Percentiles rank a stretch among this genome's conserved stretches.
These are phyloP conservation scores for Fraxinus cuspidata DNA, from an alignment of 257 asterid species.

Conservation along the genomic window DNA sequence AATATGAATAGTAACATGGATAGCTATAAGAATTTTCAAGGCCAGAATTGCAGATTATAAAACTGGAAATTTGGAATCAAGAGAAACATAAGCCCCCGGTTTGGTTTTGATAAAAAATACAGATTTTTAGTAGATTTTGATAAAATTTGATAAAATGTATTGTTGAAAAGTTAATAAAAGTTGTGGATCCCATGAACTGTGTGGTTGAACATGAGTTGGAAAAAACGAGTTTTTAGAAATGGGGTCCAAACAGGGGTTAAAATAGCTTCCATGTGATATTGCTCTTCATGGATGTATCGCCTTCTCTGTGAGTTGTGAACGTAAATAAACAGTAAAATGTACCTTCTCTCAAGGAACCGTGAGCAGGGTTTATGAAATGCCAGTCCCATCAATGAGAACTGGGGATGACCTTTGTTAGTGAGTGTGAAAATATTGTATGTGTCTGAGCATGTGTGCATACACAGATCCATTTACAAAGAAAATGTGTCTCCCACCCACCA, in stretches of 20 bases:
- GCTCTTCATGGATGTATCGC: neutral
- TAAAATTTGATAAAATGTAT: too few relatives aligned
- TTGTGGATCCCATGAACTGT: too few relatives aligned
- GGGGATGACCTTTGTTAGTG: neutral
- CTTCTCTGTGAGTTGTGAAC: neutral
- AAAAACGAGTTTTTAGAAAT: too few relatives aligned
- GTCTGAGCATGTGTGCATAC: neutral
- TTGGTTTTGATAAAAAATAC: neutral
- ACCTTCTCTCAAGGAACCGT: neutral
- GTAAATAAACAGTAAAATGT: neutral
- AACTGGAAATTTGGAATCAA: neutral
- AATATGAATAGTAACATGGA: neutral
- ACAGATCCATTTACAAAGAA: neutral
- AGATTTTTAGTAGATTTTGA: too few relatives aligned
- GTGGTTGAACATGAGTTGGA: too few relatives aligned
- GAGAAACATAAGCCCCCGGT: neutral
- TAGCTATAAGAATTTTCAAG: slow-evolving; percentile 4
- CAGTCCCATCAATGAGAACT: neutral
- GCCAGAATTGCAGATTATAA: neutral
- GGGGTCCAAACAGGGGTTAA: too few relatives aligned
- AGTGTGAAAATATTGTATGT: neutral
- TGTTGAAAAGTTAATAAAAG: too few relatives aligned
- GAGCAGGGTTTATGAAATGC: neutral
- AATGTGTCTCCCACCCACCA: neutral
- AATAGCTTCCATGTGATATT: slow-evolving; percentile 7